phyloP scores from a whole-genome alignment of 1,139 yeast genomes.

The Petasospora rhodanensis region DNA sequence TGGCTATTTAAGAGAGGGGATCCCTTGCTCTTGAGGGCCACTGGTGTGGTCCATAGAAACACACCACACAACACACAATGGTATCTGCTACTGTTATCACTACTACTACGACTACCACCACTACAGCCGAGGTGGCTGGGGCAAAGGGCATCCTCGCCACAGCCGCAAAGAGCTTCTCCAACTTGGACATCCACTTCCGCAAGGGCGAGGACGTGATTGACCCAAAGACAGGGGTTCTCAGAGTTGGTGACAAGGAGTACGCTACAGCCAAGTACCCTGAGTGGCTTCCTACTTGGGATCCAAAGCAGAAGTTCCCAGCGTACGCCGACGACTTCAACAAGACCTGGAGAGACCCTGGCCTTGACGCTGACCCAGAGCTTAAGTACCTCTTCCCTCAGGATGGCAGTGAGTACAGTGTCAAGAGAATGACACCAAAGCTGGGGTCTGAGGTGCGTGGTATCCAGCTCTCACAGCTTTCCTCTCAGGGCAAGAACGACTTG shows the following conservation, averaged over 20 bases:
- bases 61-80: no score
- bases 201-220: slow-evolving; percentile 24
- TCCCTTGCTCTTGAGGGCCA: no score
- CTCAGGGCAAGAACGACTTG: slow-evolving; percentile 56
- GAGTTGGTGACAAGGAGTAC: slow-evolving; percentile 20
- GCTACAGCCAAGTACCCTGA: slow-evolving; percentile 22
- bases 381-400: slow-evolving; percentile 39
- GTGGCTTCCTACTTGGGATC: slow-evolving; percentile 50
- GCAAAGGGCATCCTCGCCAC: slow-evolving; percentile 1
- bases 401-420: slow-evolving; percentile 6
- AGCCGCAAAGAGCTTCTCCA: slow-evolving; percentile 14
- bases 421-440: slow-evolving; percentile 43
- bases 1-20: no score
- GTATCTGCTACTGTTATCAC: no score
- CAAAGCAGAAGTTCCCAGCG: slow-evolving; percentile 35
- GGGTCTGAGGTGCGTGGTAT: slow-evolving; percentile 61
- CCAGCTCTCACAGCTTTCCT: slow-evolving; percentile 49
- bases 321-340: slow-evolving; percentile 42
- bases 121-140: no score
- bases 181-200: slow-evolving; percentile 25
- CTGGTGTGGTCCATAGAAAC: no score
- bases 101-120: no score
- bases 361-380: slow-evolving; percentile 51
- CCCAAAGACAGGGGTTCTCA: slow-evolving; percentile 18
- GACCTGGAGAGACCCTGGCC: slow-evolving; percentile 43